Conservation (phyloP, 2,329 filamentous ascomycete species). For the Arthrobotrys pseudoclavata region DNA sequence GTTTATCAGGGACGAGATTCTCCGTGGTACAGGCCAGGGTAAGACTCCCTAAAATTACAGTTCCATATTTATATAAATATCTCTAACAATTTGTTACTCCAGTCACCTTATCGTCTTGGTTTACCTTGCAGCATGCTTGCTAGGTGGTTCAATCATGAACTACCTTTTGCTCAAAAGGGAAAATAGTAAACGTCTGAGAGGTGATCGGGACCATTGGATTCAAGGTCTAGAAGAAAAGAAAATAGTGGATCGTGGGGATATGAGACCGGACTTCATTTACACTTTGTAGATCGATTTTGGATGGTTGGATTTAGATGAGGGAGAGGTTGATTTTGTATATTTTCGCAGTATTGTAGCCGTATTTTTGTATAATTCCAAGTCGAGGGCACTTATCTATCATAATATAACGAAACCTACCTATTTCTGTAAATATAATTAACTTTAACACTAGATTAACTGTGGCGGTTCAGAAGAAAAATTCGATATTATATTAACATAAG, state of each 20-base stretch:
- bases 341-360: neutral
- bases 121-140: slow-evolving; percentile 78
- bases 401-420: neutral
- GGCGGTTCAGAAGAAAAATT: too few relatives aligned
- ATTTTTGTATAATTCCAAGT: neutral
- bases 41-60: neutral
- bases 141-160: slow-evolving; percentile 78
- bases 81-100: slow-evolving; percentile 68
- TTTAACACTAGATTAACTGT: too few relatives aligned
- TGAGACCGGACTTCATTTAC: slow-evolving; percentile 55
- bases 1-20: slow-evolving; percentile 47
- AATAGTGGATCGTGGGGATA: slow-evolving; percentile 74
- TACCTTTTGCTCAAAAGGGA: slow-evolving; percentile 75
- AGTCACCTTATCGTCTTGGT: slow-evolving; percentile 78
- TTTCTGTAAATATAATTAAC: too few relatives aligned
- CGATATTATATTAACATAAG: too few relatives aligned
- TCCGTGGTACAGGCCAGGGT: slow-evolving; percentile 57
- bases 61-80: neutral
- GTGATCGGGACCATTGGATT: slow-evolving; percentile 75
- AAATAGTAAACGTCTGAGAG: slow-evolving; percentile 76
- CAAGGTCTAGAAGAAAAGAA: slow-evolving; percentile 75
- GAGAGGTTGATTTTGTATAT: neutral
- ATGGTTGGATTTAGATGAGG: neutral
- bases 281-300: slow-evolving; percentile 18
- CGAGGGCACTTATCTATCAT: neutral